Evolutionary conservation across 2,329 filamentous ascomycete species (phyloP), one percentile per base, ranked within the genome.

Genomic region (Cercospora brassicicola): DNA sequence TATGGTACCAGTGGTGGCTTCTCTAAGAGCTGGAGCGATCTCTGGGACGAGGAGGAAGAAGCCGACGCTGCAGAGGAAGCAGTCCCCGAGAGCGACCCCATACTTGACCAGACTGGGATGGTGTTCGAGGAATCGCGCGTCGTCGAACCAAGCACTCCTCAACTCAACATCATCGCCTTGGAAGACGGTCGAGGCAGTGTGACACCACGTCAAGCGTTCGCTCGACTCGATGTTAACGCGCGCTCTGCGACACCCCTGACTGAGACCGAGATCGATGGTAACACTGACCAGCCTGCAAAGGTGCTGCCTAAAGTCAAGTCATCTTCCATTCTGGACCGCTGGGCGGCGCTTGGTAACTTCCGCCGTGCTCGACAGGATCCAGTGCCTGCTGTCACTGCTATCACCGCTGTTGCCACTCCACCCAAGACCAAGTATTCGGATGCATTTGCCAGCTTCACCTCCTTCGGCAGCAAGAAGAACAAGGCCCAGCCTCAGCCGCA

Each of bases 21-120:
- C 59, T 97, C 95, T 66, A 98, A 98, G 90, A 98, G 95, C 84
- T 99, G 95, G 95, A 97, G 94, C 76, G 95, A 99, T 79, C 89
- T 98, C 79, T 97, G 93, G 90, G 94, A 98, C 67, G 94, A 98
- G 79, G 94, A 95, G 76, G 79, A 91, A 91, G 70, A 87, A 91
- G 73, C 84, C 85, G 39, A 87, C 90, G 70, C 76, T 20, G 71
- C 75, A 26, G 72, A 75, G n/a, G 85, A 85, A 69, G 64, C 67
- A 48, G 13, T 66, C 2, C 62, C 70, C 7, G 53, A 57, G 20
- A 45, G 33, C 36, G 62, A 85, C 85, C 69, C 36, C 11, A 45
- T 36, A 5, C 23, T 64, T 30, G 62, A 59, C 20, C 51, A 64
- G 13, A 53, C 62, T 11, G 71, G 69, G 18, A 70, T 73, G 51